Evolutionary conservation across 2,329 filamentous ascomycete species (phyloP).

Genomic region (Ploettnerulaceae sp.): DNA sequence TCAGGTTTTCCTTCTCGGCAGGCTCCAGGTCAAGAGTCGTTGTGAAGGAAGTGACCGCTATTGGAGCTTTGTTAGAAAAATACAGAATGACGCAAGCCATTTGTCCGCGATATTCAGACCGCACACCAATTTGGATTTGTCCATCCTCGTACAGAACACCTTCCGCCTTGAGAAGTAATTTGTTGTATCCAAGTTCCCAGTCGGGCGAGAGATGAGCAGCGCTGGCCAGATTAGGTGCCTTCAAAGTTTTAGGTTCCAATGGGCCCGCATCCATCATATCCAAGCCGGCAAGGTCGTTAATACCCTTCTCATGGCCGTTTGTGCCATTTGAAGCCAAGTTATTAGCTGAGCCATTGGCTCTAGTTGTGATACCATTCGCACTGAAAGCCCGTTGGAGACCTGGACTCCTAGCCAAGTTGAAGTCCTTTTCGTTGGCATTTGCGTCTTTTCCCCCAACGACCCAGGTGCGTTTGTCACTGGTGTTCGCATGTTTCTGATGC

Average conservation of each 20-base stretch:
- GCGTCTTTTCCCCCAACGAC: constrained; percentile 95
- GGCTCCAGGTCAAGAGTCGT: constrained; percentile 84
- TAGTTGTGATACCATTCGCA: constrained; percentile 39
- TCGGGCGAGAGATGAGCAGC: constrained; percentile 89
- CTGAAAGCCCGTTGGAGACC: constrained; percentile 86
- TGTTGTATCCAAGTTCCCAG: constrained; percentile 88
- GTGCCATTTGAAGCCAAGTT: constrained; percentile 44
- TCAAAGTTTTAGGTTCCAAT: constrained; percentile 52
- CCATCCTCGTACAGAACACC: constrained; percentile 92
- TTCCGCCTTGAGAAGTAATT: constrained; percentile 72
- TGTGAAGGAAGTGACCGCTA: constrained; percentile 83
- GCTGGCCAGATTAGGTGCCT: constrained; percentile 80
- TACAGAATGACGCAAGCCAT: constrained; percentile 94
- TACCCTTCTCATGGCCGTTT: constrained; percentile 47
- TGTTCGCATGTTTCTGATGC: constrained; percentile 89
- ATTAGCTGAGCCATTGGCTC: constrained; percentile 42
- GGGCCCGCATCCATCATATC: constrained; percentile 64
- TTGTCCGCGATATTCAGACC: constrained; percentile 92
- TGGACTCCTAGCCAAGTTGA: constrained; percentile 73
- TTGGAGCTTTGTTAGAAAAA: constrained; percentile 89
- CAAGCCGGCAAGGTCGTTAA: constrained; percentile 71
- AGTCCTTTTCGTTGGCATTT: constrained; percentile 74
- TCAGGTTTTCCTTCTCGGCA: constrained; percentile 59
- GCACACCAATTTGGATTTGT: constrained; percentile 86
- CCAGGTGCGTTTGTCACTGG: constrained; percentile 95